Base-by-base conservation (phyloP, 2,329 filamentous ascomycete species). In the Fusarium odoratissimum region DNA sequence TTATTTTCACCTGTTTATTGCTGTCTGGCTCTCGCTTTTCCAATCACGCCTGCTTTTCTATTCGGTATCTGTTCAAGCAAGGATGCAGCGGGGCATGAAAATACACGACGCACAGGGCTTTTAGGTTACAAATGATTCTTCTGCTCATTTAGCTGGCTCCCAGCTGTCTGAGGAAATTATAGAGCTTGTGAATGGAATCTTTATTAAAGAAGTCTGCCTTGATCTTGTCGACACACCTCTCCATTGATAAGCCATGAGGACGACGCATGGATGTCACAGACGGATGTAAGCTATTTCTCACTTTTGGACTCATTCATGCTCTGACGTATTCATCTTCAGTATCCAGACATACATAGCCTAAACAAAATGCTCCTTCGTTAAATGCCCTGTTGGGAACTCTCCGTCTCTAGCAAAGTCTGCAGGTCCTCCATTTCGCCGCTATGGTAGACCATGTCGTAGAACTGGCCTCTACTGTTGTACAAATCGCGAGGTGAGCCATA, bases 391-490 rank as follows among this genome's bases (percentile, higher is more conserved):
- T 46, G 33, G 16, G 30, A 54, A 33, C 45, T 33, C 31, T 62
- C 38, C 28, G 40, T 38, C 13, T 79, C 78, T 37, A 84, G 72
- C 28, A 85, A 67, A 23, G 71, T 75, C 66, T 83, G 80, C 30
- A 88, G 69, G 46, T 86, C 85, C 17, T 84, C 83, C 76, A 85
- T 82, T 78, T 88, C 87, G 2, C 86, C 87, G 61, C 87, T 88
- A 64, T 88, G 86, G 72, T 83, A 83, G 38, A 89, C 83, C 87
- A 89, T 89, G 44, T 88, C 85, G 65, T 86, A 86, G 72, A 89
- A 89, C 38, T 83, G 80, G 1, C 86, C 85, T 59, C 81, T 80
- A 8, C 80, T 77, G 44, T 81, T 74, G 66, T 86, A 88, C 42
- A 89, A 77, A 55, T 86, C 83, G 44, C 77, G 80, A 6, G 87